These are phyloP conservation scores for Priceomyces medius DNA, from an alignment of 805 yeast genomes.

Conservation along the genomic window DNA sequence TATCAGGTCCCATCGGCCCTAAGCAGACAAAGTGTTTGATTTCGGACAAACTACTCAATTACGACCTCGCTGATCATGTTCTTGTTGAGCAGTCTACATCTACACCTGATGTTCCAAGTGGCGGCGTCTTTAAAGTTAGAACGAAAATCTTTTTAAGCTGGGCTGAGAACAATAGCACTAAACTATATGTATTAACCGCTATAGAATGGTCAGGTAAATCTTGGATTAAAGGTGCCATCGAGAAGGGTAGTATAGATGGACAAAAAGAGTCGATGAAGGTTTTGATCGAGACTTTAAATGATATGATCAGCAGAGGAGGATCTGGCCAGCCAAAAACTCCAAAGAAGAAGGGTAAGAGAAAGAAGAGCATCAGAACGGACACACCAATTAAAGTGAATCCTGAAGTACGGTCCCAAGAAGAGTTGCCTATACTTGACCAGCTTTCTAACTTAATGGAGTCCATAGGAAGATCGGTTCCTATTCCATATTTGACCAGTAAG, in stretches of 20 bases:
- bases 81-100: slow-evolving; percentile 56
- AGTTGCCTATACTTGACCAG: slow-evolving; percentile 16
- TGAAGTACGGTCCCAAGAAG: slow-evolving; percentile 15
- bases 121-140: slow-evolving; percentile 60
- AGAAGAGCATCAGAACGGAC: slow-evolving; percentile 5
- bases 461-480: slow-evolving; percentile 26
- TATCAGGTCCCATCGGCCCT: slow-evolving; percentile 70
- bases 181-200: slow-evolving; percentile 49
- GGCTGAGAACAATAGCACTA: slow-evolving; percentile 58
- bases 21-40: slow-evolving; percentile 69
- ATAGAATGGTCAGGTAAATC: slow-evolving; percentile 75
- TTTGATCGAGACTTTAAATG: slow-evolving; percentile 47
- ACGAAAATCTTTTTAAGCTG: slow-evolving; percentile 61
- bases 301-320: slow-evolving; percentile 23
- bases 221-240: slow-evolving; percentile 76
- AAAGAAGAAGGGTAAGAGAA: slow-evolving; percentile 11
- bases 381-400: slow-evolving; percentile 6
- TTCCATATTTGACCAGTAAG: slow-evolving; percentile 25
- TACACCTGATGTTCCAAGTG: slow-evolving; percentile 85
- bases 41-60: slow-evolving; percentile 55
- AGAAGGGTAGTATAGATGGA: slow-evolving; percentile 70
- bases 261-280: slow-evolving; percentile 59
- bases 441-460: slow-evolving; percentile 18
- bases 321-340: slow-evolving; percentile 4
- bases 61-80: slow-evolving; percentile 47